Percentiles rank a stretch among this genome's conserved stretches.
Evolutionary conservation across 805 yeast species (phyloP).

Genomic region (Wickerhamomyces rabaulensis): DNA sequence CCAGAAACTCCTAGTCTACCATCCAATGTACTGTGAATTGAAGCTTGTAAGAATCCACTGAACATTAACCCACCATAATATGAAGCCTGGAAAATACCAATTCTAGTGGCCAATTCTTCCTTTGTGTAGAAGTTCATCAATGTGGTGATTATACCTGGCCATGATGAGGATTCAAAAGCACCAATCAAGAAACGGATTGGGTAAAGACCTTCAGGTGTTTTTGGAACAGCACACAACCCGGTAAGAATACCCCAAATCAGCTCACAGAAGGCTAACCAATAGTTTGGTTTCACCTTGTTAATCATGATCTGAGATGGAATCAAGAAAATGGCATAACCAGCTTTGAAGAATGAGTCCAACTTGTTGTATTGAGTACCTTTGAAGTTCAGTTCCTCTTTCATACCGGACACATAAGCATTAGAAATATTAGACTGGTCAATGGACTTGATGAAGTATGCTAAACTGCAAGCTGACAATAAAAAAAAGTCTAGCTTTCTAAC

Average conservation of each 20-base stretch:
- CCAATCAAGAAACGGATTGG: conserved; percentile 64
- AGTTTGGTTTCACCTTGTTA: conserved; percentile 48
- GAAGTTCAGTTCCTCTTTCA: conserved; percentile 49
- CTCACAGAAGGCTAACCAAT: conserved; percentile 46
- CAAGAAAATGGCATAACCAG: conserved; percentile 59
- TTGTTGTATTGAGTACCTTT: conserved; percentile 49
- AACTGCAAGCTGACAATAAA: conserved; percentile 3
- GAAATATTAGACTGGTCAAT: conserved; percentile 52
- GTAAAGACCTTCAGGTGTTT: conserved; percentile 29
- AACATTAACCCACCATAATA: conserved; percentile 12
- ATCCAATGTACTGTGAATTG: conserved; percentile 7
- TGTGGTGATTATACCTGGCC: conserved; percentile 36
- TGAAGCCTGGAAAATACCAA: conserved; percentile 20
- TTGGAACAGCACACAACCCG: conserved; percentile 43
- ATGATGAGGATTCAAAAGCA: conserved; percentile 58
- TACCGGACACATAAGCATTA: conserved; percentile 61
- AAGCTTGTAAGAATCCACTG: conserved; percentile 38
- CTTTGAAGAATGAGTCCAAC: conserved; percentile 50
- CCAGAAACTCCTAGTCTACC: conserved; percentile 5
- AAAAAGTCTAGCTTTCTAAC: conserved; percentile 10
- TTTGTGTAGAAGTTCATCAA: conserved; percentile 31
- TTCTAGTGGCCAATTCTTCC: conserved; percentile 29
- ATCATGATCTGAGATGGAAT: conserved; percentile 60
- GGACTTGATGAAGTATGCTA: conserved; percentile 30
- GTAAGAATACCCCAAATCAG: conserved; percentile 67